Evolutionary conservation across 768 basidiomycete genomes (phyloP).

Genomic region (Rhodosporidiobolus odoratus): DNA sequence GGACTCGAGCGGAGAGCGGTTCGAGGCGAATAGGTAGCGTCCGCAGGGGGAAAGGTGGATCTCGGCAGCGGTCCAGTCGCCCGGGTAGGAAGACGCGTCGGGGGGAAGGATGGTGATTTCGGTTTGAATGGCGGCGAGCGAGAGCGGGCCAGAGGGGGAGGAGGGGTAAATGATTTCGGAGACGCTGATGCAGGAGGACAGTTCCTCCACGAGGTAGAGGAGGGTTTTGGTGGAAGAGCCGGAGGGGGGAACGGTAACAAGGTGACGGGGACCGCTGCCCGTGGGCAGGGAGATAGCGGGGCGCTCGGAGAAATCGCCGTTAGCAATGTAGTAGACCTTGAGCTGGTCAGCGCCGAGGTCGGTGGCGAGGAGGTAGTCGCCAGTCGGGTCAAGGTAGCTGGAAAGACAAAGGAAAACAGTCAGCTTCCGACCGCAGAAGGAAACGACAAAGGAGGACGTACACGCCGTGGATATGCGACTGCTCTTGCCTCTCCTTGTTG

Average conservation of each 20-base stretch:
- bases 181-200: slow-evolving; percentile 19
- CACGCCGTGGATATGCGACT: slow-evolving; percentile 31
- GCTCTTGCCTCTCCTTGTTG: slow-evolving; percentile 29
- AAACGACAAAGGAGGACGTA: background rate
- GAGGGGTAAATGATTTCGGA: slow-evolving; percentile 21
- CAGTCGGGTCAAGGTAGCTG: slow-evolving; percentile 30
- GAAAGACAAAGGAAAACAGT: background rate
- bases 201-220: slow-evolving; percentile 32
- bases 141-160: background rate
- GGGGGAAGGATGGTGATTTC: slow-evolving; percentile 23
- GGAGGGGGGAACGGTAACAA: slow-evolving; percentile 6
- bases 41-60: slow-evolving; percentile 8
- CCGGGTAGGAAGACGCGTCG: background rate
- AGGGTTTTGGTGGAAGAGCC: slow-evolving; percentile 8
- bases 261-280: slow-evolving; percentile 29
- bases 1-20: slow-evolving; percentile 30
- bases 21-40: slow-evolving; percentile 25
- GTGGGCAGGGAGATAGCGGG: slow-evolving; percentile 9
- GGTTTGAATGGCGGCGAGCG: slow-evolving; percentile 12
- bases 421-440: background rate
- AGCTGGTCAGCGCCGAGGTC: slow-evolving; percentile 34
- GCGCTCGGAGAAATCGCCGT: background rate
- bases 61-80: slow-evolving; percentile 33
- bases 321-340: background rate
- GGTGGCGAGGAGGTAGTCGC: slow-evolving; percentile 16